Evolutionary conservation across 2,329 filamentous ascomycete genomes (phyloP).

Genomic region (Cytospora mali): DNA sequence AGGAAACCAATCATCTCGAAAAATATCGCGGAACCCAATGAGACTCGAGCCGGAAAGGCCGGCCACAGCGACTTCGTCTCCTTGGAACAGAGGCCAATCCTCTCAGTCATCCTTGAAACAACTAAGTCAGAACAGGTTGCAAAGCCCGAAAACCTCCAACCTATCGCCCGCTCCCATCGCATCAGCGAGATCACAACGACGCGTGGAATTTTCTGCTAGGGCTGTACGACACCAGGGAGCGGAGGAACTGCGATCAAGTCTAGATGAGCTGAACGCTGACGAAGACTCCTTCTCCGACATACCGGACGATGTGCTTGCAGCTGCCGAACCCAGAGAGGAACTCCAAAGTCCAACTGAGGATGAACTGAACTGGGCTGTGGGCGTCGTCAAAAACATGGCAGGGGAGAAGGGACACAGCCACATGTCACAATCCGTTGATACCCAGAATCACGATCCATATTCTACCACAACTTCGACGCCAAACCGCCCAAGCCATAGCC

Average conservation of each 20-base stretch:
- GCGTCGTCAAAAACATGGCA: conserved; percentile 4
- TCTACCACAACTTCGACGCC: conserved; percentile 4
- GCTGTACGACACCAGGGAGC: background rate
- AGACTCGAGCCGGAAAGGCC: background rate
- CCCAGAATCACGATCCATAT: background rate
- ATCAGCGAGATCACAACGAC: background rate
- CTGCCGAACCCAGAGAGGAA: conserved; percentile 38
- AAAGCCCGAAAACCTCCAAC: background rate
- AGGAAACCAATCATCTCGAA: conserved; percentile 3
- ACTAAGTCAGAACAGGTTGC: background rate
- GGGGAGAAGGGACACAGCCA: background rate
- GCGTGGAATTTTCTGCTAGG: background rate
- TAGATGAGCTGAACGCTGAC: conserved; percentile 42
- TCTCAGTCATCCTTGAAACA: background rate
- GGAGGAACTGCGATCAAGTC: background rate
- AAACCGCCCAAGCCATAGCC: background rate
- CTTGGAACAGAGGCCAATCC: background rate
- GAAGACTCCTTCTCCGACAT: conserved; percentile 63
- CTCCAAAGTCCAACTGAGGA: conserved; percentile 26
- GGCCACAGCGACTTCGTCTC: background rate
- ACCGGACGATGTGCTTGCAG: conserved; percentile 52
- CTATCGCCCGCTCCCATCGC: background rate
- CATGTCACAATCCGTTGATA: background rate
- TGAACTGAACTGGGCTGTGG: conserved; percentile 37
- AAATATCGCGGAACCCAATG: background rate